These are phyloP conservation scores for Blepharisma stoltei DNA, from an alignment of 73 alveolate genomes.

Conservation along the genomic window DNA sequence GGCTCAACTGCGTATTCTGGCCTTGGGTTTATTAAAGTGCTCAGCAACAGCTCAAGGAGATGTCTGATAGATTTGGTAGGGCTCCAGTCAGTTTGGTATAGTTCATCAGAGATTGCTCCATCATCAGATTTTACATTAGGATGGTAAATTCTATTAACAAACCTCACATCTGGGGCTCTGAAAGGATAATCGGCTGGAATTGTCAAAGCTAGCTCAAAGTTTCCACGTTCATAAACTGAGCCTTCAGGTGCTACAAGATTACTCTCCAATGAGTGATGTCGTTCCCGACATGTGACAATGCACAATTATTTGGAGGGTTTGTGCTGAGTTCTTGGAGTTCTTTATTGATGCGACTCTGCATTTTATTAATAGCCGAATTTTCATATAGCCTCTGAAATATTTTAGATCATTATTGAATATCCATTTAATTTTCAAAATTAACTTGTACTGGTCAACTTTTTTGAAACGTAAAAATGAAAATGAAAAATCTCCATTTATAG, in stretches of 20 bases:
- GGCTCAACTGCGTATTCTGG: constrained; percentile 47
- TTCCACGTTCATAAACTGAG: constrained; percentile 50
- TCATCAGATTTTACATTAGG: constrained; percentile 38
- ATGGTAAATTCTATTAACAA: constrained; percentile 50
- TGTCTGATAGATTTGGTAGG: constrained; percentile 45
- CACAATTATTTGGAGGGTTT: neutral
- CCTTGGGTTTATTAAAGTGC: constrained; percentile 40
- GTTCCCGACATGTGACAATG: neutral
- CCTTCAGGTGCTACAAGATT: constrained; percentile 45
- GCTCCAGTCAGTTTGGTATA: constrained; percentile 40
- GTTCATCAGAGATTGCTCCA: constrained; percentile 45
- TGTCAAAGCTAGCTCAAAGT: constrained; percentile 35
- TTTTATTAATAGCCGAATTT: neutral
- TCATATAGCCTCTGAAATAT: no score
- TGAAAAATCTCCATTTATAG: no score
- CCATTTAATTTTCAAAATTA: no score
- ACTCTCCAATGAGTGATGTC: constrained; percentile 41
- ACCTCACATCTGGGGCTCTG: constrained; percentile 47
- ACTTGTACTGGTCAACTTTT: no score
- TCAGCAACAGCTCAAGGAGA: constrained; percentile 41
- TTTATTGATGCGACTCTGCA: constrained; percentile 27
- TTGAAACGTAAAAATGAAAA: no score
- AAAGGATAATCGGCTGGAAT: constrained; percentile 66
- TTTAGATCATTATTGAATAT: no score
- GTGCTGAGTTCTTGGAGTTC: constrained; percentile 18